Percentiles rank a stretch among this genome's conserved stretches.
Conservation (phyloP, 163 green algal species). For the Chlamydomonas reinhardtii region DNA sequence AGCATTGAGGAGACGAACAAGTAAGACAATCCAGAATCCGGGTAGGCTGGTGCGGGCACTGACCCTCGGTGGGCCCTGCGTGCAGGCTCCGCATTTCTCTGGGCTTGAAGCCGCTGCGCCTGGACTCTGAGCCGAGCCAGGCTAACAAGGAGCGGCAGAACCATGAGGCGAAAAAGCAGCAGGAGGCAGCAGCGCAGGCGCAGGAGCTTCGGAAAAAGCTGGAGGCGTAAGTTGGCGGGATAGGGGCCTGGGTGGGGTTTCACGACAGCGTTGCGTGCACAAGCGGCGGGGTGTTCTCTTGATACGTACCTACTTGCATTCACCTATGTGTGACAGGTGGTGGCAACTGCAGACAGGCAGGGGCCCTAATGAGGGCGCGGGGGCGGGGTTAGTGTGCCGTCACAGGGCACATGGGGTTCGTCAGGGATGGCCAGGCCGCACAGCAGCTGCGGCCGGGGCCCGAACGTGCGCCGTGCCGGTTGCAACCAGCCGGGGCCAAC, state of each 20-base stretch:
- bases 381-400: no score
- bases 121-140: slow-evolving; percentile 52
- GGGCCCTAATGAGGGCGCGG: no score
- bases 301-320: no score
- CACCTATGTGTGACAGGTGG: no score
- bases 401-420: no score
- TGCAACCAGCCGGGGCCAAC: no score
- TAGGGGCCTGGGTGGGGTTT: neutral
- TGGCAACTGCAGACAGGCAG: no score
- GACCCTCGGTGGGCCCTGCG: neutral
- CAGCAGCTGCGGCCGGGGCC: no score
- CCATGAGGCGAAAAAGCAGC: slow-evolving; percentile 55
- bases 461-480: no score
- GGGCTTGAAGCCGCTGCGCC: slow-evolving; percentile 79
- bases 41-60: neutral
- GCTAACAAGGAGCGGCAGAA: slow-evolving; percentile 49
- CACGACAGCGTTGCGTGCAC: neutral
- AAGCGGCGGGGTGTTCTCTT: no score
- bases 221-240: slow-evolving; percentile 22
- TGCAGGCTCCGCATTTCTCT: slow-evolving; percentile 80
- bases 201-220: slow-evolving; percentile 59
- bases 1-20: slow-evolving; percentile 90
- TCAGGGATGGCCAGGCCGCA: no score
- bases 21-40: slow-evolving; percentile 25
- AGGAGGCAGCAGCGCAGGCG: slow-evolving; percentile 54